Percentiles rank a stretch among this genome's conserved stretches.
These are phyloP conservation scores for Sugiyamaella japonica DNA, from an alignment of 1,139 yeast genomes.

Conservation along the genomic window DNA sequence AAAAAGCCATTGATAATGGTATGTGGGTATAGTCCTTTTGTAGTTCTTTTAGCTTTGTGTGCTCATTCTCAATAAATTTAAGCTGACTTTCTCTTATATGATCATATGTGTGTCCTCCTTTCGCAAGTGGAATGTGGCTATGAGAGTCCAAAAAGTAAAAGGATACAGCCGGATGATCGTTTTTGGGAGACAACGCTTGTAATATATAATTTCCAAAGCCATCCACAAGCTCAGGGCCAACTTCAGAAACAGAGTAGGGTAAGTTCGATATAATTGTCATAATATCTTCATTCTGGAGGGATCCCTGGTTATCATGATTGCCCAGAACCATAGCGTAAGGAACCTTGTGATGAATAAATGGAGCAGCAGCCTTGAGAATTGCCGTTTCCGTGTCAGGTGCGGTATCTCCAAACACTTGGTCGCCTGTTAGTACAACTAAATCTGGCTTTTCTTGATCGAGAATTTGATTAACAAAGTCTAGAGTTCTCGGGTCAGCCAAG, in stretches of 20 bases:
- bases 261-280: conserved; percentile 56
- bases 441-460: conserved; percentile 76
- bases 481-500: conserved; percentile 71
- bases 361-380: conserved; percentile 70
- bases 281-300: conserved; percentile 57
- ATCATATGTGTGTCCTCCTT: conserved; percentile 75
- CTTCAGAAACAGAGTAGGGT: conserved; percentile 64
- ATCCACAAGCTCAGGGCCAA: conserved; percentile 64
- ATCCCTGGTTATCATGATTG: conserved; percentile 82
- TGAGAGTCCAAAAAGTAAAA: conserved; percentile 84
- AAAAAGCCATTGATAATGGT: conserved; percentile 79
- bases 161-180: conserved; percentile 52
- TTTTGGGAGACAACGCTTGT: conserved; percentile 48
- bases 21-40: conserved; percentile 44
- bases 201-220: conserved; percentile 82
- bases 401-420: conserved; percentile 70
- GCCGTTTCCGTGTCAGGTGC: conserved; percentile 81
- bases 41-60: conserved; percentile 39
- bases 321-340: conserved; percentile 85
- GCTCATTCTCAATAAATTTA: conserved; percentile 53
- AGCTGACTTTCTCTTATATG: conserved; percentile 78
- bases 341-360: conserved; percentile 61
- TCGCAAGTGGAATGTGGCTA: conserved; percentile 62
- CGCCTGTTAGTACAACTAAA: conserved; percentile 82
- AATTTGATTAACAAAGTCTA: conserved; percentile 58